Base-by-base conservation (phyloP, 1,284 basidiomycete genomes). In the Trichosporon coremiiforme region DNA sequence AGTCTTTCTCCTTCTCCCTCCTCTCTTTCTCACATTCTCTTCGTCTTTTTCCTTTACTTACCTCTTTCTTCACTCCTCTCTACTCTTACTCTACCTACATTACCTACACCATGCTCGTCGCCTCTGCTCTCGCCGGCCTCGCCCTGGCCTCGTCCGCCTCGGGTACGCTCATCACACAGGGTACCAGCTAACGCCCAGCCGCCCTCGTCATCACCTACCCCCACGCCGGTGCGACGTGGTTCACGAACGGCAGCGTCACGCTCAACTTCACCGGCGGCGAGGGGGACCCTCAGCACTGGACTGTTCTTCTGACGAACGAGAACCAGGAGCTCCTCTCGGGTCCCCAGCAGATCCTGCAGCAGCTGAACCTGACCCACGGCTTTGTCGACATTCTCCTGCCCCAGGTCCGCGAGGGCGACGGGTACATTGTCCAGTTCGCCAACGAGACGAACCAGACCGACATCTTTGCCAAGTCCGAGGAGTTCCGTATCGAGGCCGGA, bases 351-450 rank as follows among this genome's bases (percentile, higher is more conserved):
- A 76, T 83, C 53, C 80, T 81, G 22, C 76, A 83, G 75, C 73
- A 74, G 65, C 78, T 25, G 53, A 38, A 57, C 62, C 57, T 4
- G 20, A 72, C 76, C 0, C 73, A 77, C 9, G 53, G 70, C 20
- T 78, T 73, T 57, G 75, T 79, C 60, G 33, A 72, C 25, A 68
- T 81, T 67, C 68, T 74, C 50, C 73, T 82, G 22, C 76, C 76
- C 57, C 66, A 71, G n/a, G 13, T 81, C 12, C 4, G 31, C 57
- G 20, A 45, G 38, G 71, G 69, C 36, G 68, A 70, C 22, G 82
- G 80, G 65, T 88, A 86, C 78, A 75, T 79, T 55, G 84, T 88
- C 45, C 76, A 79, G 69, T 85, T 87, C 68, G 83, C 85, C 67
- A 86, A 86, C 78, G 82, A 85, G 17, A 75, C 78, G 47, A 85